Evolutionary conservation across 768 basidiomycete species (phyloP), one percentile per base, ranked within the genome.

Genomic region (Coprinopsis cinerea): DNA sequence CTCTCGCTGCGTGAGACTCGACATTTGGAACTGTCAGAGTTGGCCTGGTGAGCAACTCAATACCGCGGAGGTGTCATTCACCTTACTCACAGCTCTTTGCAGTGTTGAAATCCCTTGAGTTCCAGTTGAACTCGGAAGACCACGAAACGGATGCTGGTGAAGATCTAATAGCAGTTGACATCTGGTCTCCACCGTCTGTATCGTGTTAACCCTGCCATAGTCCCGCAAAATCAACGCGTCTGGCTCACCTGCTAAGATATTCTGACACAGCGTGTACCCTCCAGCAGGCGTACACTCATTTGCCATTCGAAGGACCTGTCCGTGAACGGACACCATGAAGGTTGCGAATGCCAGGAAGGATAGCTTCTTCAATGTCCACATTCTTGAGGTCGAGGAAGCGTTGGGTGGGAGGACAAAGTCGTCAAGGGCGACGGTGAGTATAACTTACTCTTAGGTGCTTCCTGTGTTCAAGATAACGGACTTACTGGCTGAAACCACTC

Each of bases 31-130:
- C 46, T 47, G 20, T 4, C 4, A 14, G 42, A 10, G 20, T 5
- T 6, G 4, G 10, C 2, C 15, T 26, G 24, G 37, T 22, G 18
- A 40, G 15, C 13, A 17, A n/a, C 18, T 18, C 27, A 22, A 23
- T 9, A 7, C 10, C 35, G 18, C 37, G 24, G 7, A n/a, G 23
- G 23, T 14, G 48, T 15, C 34, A 25, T 20, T 49, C 17, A 9
- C 25, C 20, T 18, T 40, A 32, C 42, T 43, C 13, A 45, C 49
- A 51, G 27, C 49, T 51, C 43, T 51, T 51, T 20, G 18, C 28
- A n/a, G 42, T 27, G 14, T 11, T 30, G 15, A 23, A n/a, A n/a
- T 37, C 26, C 13, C 32, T 25, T n/a, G 11, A 23, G 20, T 15
- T 34, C 49, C 49, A 45, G 14, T 37, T 22, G 36, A 45, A 51